Base-by-base conservation (phyloP, 2,329 filamentous ascomycete genomes). In the Acrodontium crateriforme region DNA sequence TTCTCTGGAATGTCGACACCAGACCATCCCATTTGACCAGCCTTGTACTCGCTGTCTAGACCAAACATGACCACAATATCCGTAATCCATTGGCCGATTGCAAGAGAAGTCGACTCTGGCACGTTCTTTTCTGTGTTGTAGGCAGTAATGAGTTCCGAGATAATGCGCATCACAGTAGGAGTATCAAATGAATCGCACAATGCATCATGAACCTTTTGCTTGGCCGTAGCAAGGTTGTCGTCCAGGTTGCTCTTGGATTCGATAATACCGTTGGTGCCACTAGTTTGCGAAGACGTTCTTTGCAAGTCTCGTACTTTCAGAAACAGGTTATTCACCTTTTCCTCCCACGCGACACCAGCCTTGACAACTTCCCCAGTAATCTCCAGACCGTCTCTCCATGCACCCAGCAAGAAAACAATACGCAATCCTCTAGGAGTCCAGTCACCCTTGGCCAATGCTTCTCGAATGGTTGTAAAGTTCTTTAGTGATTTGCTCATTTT, bases 401-500 rank as follows among this genome's bases (percentile, higher is more conserved):
- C 73, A 24, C 85, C 83, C 42, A 92, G 70, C 24, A 95, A 56
- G 56, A 94, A 93, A 10, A 89, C 78, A 29, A 91, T 78, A 24
- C 87, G 71, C 59, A 94, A 67, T 30, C 74, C 74, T 34, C 87
- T 67, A 1, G 84, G 65, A 0, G 81, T 89, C 63, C 82, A 93
- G 26, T 73, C 68, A 19, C 69, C 68, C 18, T 63, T 59, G 3
- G 60, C 57, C 6, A 95, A 59, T 0, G 85, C 84, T 51, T 91
- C 80, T 16, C 82, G 70, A 37, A 95, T 92, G 0, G 87, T 93
- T 21, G 83, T 83, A 54, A 94, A 94, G 54, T 94, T 95, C 62
- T 95, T 94, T 32, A 95, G 58, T 10, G 75, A 83, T 55, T 95
- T 95, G 32, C 78, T 87, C 87, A 95, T 95, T 54, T 95, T 95